Evolutionary conservation across 1,139 yeast genomes (phyloP), one percentile per base, ranked within the genome.

Genomic region (Zygosaccharomyces sapae): DNA sequence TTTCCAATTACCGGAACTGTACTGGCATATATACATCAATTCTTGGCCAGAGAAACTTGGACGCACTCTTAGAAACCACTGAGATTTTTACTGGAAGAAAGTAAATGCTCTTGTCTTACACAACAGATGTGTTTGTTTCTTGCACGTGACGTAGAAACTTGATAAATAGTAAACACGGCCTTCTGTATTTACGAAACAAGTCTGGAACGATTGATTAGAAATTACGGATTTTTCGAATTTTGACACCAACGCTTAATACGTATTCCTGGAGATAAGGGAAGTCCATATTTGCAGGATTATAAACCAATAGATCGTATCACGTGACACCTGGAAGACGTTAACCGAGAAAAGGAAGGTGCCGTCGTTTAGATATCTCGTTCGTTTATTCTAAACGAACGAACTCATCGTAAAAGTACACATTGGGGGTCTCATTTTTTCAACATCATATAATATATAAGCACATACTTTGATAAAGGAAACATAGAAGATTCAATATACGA

Each of bases 101-200:
- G n/a, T n/a, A n/a, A n/a, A 7, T n/a, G n/a, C n/a, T n/a, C n/a
- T n/a, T n/a, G n/a, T 22, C 25, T 22, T 6, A 22, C n/a, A n/a
- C 22, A 20, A 20, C 22, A 20, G 22, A 7, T 22, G n/a, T n/a
- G n/a, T n/a, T n/a, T n/a, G n/a, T n/a, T n/a, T n/a, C n/a, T n/a
- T n/a, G n/a, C 22, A 33, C 37, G 22, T 33, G 37, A 33, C 22
- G n/a, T 20, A 33, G 37, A 33, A 33, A 33, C 37, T 35, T 22
- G 9, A 10, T n/a, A 5, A 10, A 22, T 22, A 22, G 3, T 22
- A 22, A 22, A 22, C 8, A 19, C 25, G 25, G 25, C 8, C n/a
- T n/a, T n/a, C n/a, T 22, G n/a, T n/a, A n/a, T n/a, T n/a, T n/a
- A n/a, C n/a, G n/a, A n/a, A n/a, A n/a, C n/a, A n/a, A n/a, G n/a